These are phyloP conservation scores for Verbascum thapsus DNA, from an alignment of 257 asterid genomes.

Conservation along the genomic window DNA sequence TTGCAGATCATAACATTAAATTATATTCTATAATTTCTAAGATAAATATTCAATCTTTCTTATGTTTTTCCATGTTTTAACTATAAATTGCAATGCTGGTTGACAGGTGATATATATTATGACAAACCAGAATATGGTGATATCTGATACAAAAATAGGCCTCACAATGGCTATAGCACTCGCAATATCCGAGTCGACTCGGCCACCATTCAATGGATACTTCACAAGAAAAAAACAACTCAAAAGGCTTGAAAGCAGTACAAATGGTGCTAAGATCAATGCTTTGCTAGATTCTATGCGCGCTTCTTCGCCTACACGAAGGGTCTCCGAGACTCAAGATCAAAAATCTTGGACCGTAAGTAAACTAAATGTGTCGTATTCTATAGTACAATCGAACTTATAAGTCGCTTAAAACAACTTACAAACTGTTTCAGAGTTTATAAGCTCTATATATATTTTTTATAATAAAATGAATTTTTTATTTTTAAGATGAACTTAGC, in stretches of 20 bases:
- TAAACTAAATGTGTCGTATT: not conserved
- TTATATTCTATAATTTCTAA: not conserved
- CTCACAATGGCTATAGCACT: conserved; percentile 32
- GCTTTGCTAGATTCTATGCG: conserved; percentile 68
- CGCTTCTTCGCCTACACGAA: conserved; percentile 69
- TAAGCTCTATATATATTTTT: no score
- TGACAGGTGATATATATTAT: conserved; percentile 22
- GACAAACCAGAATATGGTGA: conserved; percentile 50
- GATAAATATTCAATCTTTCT: no score
- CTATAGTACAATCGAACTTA: no score
- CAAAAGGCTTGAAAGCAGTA: conserved; percentile 39
- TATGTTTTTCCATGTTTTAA: not conserved
- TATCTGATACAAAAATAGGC: conserved; percentile 46
- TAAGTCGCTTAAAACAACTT: no score
- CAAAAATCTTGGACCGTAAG: conserved; percentile 65
- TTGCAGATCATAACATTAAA: conserved; percentile 24
- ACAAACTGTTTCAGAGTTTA: no score
- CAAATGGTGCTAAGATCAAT: conserved; percentile 41
- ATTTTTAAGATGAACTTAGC: no score
- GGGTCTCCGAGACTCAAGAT: conserved; percentile 44
- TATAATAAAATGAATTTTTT: no score
- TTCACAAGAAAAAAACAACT: conserved; percentile 36
- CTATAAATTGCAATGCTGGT: conserved; percentile 37
- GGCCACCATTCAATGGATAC: conserved; percentile 31
- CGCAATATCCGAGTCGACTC: conserved; percentile 34